Base-by-base conservation (phyloP, 1,139 yeast genomes). In the Yamadazyma epiphylla region DNA sequence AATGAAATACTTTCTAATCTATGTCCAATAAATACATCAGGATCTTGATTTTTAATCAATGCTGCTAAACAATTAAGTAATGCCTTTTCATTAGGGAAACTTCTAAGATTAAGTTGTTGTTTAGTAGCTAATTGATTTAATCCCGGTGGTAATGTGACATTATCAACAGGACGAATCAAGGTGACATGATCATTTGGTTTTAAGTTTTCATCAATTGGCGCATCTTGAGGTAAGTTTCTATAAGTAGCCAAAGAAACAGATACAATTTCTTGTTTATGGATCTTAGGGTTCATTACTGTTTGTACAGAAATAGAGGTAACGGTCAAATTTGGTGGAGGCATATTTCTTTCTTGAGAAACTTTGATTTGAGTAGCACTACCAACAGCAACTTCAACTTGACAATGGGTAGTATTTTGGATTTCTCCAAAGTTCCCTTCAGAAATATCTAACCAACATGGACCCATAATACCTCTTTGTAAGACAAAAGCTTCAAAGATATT, bases 401-500 rank as follows among this genome's bases (percentile, higher is more conserved):
- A 85, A 65, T 89, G 94, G 0, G 96, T 80, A 2, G 86, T 70
- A 46, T 82, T 82, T 35, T 65, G 72, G 35, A 81, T 61, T 1
- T 77, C 55, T 13, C 58, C 54, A 43, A 85, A 83, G 42, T 81
- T 77, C 26, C 82, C 82, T 28, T 74, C 68, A 25, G 70, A 64
- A 29, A 94, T 66, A 32, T 82, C 82, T 31, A 91, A 64, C 98
- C 98, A 91, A 52, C 98, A 88, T 1, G 99, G 99, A 5, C 99
- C 99, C 96, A 88, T 88, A 25, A 91, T 70, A 42, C 82, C 80
- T 45, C 85, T 73, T 52, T 83, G 86, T 19, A 88, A 52, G 9
- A 87, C 95, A 58, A 91, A 87, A 10, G 87, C 73, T 59, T 91
- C 98, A 56, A 91, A 88, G 24, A 86, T 66, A 35, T 72, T 71